phyloP scores from a whole-genome alignment of 805 yeast species.

The Scheffersomyces coipomensis region DNA sequence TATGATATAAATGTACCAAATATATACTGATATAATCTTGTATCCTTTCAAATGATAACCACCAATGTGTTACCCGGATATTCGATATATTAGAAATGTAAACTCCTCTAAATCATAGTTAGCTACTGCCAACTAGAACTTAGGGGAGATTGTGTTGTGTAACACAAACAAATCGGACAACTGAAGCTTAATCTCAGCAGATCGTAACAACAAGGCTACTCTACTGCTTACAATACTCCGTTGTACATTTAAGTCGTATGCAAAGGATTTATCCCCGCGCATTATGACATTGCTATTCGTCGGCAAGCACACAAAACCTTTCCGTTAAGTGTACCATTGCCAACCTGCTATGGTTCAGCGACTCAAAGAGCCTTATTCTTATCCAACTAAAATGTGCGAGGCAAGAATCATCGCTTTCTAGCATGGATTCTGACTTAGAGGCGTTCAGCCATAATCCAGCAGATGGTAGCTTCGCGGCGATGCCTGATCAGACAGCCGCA shows the following conservation, averaged over 20 bases:
- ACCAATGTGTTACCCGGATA: too few relatives aligned
- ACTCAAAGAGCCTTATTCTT: constrained; percentile 38
- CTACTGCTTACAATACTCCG: constrained; percentile 47
- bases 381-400: constrained; percentile 42
- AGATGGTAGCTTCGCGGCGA: constrained; percentile 50
- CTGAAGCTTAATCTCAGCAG: constrained; percentile 15
- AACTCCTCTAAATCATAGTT: too few relatives aligned
- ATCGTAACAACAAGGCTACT: constrained; percentile 56
- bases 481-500: constrained; percentile 48
- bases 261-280: constrained; percentile 45
- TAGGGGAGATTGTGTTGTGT: too few relatives aligned
- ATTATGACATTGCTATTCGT: constrained; percentile 42
- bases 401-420: constrained; percentile 39
- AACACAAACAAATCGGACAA: constrained; percentile 2
- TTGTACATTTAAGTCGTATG: constrained; percentile 39
- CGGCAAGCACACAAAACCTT: constrained; percentile 40
- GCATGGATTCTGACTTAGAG: constrained; percentile 19
- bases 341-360: constrained; percentile 45
- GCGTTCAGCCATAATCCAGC: constrained; percentile 47
- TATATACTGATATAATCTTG: too few relatives aligned
- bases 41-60: too few relatives aligned
- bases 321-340: constrained; percentile 33
- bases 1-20: too few relatives aligned
- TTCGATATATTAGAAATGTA: too few relatives aligned
- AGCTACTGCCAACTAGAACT: too few relatives aligned